Base-by-base conservation (phyloP, 148 eudicot genomes). In the Persicaria tinctoria region DNA sequence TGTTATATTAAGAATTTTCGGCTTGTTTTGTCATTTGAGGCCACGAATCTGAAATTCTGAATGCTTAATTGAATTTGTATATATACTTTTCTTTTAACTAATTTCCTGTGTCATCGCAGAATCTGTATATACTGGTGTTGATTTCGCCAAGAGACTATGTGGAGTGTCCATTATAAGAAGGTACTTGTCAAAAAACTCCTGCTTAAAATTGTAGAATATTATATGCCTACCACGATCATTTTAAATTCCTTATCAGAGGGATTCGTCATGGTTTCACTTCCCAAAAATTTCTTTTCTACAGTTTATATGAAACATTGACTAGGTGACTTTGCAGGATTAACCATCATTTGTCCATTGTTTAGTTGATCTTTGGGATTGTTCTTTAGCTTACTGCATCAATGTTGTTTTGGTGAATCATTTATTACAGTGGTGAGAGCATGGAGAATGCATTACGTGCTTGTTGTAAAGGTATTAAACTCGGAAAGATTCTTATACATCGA, bases 401-500 rank as follows among this genome's bases (percentile, higher is more conserved):
- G 3, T 62, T 8, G 9, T 57, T 57, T 1, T 57, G 63, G 63
- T 18, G 38, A 57, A 57, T 18, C 10, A 5, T 23, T 62, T 23
- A 27, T 27, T 41, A n/a, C 82, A 94, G 98, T 78, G 98, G 98
- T 48, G 98, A 94, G 84, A 94, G 98, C 79, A 94, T 94, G 98
- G 98, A 94, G 80, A 94, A 94, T 81, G 98, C 98, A 68, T 79
- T 92, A 82, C 84, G 98, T 49, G 98, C 98, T 74, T 94, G 98
- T 80, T 94, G 98, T 75, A 94, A 94, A 78, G 98, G 98, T 71
- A 91, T 94, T 51, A 94, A 94, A 79, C 87, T 94, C 32, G 97
- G 98, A 51, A 94, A 94, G 84, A 94, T 94, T 78, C 96, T 94
- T 71, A 94, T 94, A 78, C 98, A 94, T 63, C 86, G 97, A 82